These are phyloP conservation scores for Multifurca ochricompacta DNA, from an alignment of 768 basidiomycete genomes.

Conservation along the genomic window DNA sequence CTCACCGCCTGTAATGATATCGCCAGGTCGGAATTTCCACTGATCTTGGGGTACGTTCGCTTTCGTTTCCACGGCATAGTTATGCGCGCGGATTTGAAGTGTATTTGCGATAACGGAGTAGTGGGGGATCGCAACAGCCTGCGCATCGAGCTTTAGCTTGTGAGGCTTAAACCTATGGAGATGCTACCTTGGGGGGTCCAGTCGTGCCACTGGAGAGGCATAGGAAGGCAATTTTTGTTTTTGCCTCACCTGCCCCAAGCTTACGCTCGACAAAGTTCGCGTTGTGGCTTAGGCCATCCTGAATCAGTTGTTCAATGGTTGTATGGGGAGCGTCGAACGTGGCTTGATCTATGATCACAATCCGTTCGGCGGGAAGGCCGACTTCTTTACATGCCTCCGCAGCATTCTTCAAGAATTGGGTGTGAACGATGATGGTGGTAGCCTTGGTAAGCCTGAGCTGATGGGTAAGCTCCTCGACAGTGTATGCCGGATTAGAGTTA, in stretches of 20 bases:
- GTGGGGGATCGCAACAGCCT: constrained; percentile 65
- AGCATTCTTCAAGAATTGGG: constrained; percentile 8
- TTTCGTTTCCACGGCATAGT: constrained; percentile 27
- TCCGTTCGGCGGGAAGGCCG: constrained; percentile 6
- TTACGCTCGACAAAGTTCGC: constrained; percentile 11
- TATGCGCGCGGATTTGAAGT: constrained; percentile 22
- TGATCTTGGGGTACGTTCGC: constrained; percentile 28
- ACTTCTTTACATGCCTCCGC: constrained; percentile 6
- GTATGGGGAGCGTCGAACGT: constrained; percentile 5
- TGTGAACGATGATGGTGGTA: constrained; percentile 10
- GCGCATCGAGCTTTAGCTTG: constrained; percentile 24
- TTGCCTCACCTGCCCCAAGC: constrained; percentile 22
- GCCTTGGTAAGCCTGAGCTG: constrained; percentile 28
- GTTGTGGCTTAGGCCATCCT: constrained; percentile 4
- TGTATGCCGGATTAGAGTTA: constrained; percentile 31
- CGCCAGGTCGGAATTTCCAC: constrained; percentile 44
- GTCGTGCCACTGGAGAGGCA: constrained; percentile 73
- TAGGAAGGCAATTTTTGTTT: constrained; percentile 55
- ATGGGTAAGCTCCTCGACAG: constrained; percentile 27
- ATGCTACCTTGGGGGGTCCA: constrained; percentile 34
- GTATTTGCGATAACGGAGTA: constrained; percentile 51
- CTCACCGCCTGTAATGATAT: constrained; percentile 49
- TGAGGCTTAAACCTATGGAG: constrained; percentile 18
- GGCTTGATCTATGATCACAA: constrained; percentile 10
- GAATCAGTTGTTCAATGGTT: constrained; percentile 9